phyloP scores from a whole-genome alignment of 2,329 filamentous ascomycete species.

The Colletotrichum musae region DNA sequence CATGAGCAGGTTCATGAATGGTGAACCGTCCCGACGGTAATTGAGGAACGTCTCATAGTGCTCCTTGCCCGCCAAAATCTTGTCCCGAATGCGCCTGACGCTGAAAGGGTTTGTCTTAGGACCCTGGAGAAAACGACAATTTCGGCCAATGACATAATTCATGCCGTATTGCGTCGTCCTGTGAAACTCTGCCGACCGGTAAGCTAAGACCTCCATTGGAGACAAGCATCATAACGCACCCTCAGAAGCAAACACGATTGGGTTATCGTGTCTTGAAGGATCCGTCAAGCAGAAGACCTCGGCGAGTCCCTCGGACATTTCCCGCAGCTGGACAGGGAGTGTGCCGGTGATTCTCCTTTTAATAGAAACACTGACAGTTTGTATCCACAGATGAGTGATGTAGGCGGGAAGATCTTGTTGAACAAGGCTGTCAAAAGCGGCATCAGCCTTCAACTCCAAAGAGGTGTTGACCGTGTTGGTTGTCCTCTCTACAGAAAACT shows the following conservation, averaged over 20 bases:
- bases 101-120: slow-evolving; percentile 77
- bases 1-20: slow-evolving; percentile 84
- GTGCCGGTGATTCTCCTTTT: slow-evolving; percentile 77
- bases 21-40: slow-evolving; percentile 82
- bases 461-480: slow-evolving; percentile 69
- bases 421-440: slow-evolving; percentile 75
- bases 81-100: slow-evolving; percentile 73
- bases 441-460: slow-evolving; percentile 74
- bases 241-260: slow-evolving; percentile 83
- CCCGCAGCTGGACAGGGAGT: slow-evolving; percentile 73
- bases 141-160: slow-evolving; percentile 80
- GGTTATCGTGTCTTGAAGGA: slow-evolving; percentile 80
- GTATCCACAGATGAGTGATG: slow-evolving; percentile 77
- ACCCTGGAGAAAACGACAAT: slow-evolving; percentile 85
- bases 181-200: slow-evolving; percentile 73
- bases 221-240: slow-evolving; percentile 59
- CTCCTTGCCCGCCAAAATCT: slow-evolving; percentile 74
- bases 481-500: slow-evolving; percentile 67
- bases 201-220: neutral
- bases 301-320: slow-evolving; percentile 81
- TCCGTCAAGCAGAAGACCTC: slow-evolving; percentile 86
- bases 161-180: slow-evolving; percentile 82
- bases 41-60: slow-evolving; percentile 83
- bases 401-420: slow-evolving; percentile 80
- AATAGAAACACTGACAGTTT: slow-evolving; percentile 79